These are phyloP conservation scores for Botrytis elliptica DNA, from an alignment of 2,329 filamentous ascomycete species.

Conservation along the genomic window DNA sequence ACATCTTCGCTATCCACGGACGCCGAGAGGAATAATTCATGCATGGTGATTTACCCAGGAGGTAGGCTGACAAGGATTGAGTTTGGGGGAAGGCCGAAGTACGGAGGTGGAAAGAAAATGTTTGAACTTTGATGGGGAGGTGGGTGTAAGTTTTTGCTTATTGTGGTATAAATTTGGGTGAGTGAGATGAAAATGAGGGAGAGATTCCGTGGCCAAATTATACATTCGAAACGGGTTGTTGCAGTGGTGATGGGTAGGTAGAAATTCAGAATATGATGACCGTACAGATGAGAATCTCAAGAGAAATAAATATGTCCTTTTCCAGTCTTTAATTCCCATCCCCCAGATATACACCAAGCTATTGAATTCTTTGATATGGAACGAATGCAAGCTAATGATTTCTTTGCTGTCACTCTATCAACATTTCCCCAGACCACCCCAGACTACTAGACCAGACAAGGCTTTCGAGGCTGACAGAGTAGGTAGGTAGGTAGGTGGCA, in stretches of 20 bases:
- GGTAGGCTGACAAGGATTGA: constrained; percentile 8
- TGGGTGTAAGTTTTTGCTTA: constrained; percentile 9
- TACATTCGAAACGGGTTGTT: not conserved
- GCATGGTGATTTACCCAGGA: constrained; percentile 44
- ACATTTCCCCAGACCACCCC: not conserved
- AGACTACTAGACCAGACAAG: not conserved
- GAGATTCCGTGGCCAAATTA: not conserved
- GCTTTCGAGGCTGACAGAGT: constrained; percentile 8
- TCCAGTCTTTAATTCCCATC: not conserved
- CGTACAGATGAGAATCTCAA: not conserved
- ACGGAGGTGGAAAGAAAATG: not conserved
- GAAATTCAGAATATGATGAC: not conserved
- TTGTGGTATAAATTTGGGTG: not conserved
- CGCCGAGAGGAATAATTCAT: constrained; percentile 59
- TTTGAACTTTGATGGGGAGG: not conserved
- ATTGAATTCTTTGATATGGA: not conserved
- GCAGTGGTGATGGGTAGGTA: not conserved
- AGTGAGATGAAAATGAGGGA: not conserved
- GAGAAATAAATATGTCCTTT: not conserved
- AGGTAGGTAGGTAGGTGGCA: not conserved
- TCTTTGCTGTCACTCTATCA: not conserved
- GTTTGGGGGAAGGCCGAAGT: constrained; percentile 12
- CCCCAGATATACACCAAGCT: not conserved
- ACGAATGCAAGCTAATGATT: not conserved
- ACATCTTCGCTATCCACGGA: constrained; percentile 52